These are phyloP conservation scores for Cyberlindnera samutprakarnensis DNA, from an alignment of 805 yeast genomes.

Conservation along the genomic window DNA sequence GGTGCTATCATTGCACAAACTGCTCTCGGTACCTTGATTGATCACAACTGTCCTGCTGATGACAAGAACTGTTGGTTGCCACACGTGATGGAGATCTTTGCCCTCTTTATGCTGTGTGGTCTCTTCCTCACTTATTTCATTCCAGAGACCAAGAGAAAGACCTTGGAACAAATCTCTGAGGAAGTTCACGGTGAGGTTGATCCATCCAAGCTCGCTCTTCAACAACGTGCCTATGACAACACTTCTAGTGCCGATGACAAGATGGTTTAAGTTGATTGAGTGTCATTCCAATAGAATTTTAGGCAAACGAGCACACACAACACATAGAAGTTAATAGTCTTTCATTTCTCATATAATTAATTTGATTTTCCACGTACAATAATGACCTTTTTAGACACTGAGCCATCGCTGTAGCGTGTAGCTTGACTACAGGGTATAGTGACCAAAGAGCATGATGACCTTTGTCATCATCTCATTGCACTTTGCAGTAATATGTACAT, in stretches of 20 bases:
- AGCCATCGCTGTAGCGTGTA: no score
- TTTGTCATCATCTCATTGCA: no score
- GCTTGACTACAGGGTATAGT: no score
- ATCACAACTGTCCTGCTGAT: slow-evolving; percentile 64
- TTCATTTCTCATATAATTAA: no score
- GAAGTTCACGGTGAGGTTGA: slow-evolving; percentile 76
- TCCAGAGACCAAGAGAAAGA: slow-evolving; percentile 90
- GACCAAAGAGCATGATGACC: no score
- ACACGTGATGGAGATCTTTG: slow-evolving; percentile 91
- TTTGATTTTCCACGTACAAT: no score
- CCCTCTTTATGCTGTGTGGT: slow-evolving; percentile 86
- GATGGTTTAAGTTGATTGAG: slow-evolving; percentile 10
- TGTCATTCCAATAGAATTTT: no score
- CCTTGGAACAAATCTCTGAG: slow-evolving; percentile 79
- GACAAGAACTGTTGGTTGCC: slow-evolving; percentile 69
- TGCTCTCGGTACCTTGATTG: slow-evolving; percentile 73
- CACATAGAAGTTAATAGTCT: no score
- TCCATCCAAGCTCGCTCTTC: slow-evolving; percentile 28
- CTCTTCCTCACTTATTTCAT: slow-evolving; percentile 53
- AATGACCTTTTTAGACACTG: no score
- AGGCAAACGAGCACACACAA: no score
- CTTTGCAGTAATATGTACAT: no score
- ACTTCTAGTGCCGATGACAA: slow-evolving; percentile 17
- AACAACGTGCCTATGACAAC: slow-evolving; percentile 10
- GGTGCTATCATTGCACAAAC: slow-evolving; percentile 93